Base-by-base conservation (phyloP, 73 alveolate genomes). In the Symbiodinium natans region DNA sequence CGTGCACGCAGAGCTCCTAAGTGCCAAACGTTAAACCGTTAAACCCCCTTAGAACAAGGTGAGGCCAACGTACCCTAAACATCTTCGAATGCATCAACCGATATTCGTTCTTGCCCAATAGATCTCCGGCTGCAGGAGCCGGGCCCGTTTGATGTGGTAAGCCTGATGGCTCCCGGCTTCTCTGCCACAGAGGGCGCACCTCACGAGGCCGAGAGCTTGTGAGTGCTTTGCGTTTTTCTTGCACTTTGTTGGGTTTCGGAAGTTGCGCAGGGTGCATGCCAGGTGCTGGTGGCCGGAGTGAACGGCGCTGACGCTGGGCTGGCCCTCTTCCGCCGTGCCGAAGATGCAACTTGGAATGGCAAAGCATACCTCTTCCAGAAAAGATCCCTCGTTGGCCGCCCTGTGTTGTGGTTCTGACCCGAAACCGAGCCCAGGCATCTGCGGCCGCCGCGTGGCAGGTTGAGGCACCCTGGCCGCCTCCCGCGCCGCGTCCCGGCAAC, bases 111-210 rank as follows among this genome's bases (percentile, higher is more conserved):
- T n/a, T n/a, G n/a, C n/a, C n/a, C n/a, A n/a, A n/a, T n/a, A n/a
- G n/a, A n/a, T n/a, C n/a, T n/a, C 59, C 59, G 59, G 59, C 59
- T 46, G 59, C 77, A 63, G 77, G 77, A 63, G 34, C 77, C 77
- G 29, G 77, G 77, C 29, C 39, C 31, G 36, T 63, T 63, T 63
- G 34, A 63, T 34, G 77, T 63, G 31, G 77, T 63, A 34, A 63
- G 77, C 77, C 77, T 63, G 36, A 63, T 63, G 77, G 77, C 77
- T 2, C 77, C 77, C 0, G 77, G 77, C 34, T 63, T 63, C 34
- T 63, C 77, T 23, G 77, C 77, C 36, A 63, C 77, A 0, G 34
- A 27, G 34, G 77, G 77, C 29, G 77, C 77, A 3, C 77, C 77
- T 10, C 77, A 63, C 34, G 77, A 63, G 77, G 77, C 68, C 68